phyloP scores from a whole-genome alignment of 1,139 yeast genomes.

The Suhomyces anneliseae region DNA sequence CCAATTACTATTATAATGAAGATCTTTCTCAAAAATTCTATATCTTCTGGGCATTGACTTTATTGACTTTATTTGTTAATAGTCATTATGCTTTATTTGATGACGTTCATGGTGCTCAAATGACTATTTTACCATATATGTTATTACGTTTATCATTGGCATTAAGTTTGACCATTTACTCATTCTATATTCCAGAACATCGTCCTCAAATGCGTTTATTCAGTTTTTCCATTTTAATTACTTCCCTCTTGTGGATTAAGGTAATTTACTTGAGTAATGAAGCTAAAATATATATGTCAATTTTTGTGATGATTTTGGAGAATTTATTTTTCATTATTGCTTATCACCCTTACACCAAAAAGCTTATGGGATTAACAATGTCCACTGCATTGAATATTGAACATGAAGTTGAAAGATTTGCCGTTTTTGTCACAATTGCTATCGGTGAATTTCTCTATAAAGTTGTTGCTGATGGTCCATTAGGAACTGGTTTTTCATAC shows the following conservation, averaged over 20 bases:
- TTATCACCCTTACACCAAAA: conserved; percentile 52
- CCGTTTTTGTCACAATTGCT: conserved; percentile 62
- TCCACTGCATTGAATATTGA: conserved; percentile 67
- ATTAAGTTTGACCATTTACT: conserved; percentile 39
- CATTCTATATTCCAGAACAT: conserved; percentile 55
- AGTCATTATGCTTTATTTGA: conserved; percentile 43
- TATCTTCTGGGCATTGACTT: conserved; percentile 53
- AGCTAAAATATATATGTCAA: conserved; percentile 49
- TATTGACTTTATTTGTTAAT: conserved; percentile 55
- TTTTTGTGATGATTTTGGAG: conserved; percentile 46
- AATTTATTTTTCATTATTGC: conserved; percentile 29
- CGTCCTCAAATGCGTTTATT: conserved; percentile 51
- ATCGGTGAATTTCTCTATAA: conserved; percentile 64
- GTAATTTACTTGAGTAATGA: conserved; percentile 46
- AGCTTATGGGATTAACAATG: conserved; percentile 37
- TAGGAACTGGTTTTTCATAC: conserved; percentile 48
- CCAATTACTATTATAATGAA: conserved; percentile 64
- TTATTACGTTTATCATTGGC: conserved; percentile 46
- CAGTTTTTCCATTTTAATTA: conserved; percentile 29
- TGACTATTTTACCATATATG: conserved; percentile 48
- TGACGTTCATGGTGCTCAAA: conserved; percentile 38
- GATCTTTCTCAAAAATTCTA: conserved; percentile 57
- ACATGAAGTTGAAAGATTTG: conserved; percentile 64
- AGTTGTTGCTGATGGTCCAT: conserved; percentile 50
- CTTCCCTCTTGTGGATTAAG: conserved; percentile 46